These are phyloP conservation scores for Vitis hybrid DNA, from an alignment of 177 flowering plant species.

Conservation along the genomic window DNA sequence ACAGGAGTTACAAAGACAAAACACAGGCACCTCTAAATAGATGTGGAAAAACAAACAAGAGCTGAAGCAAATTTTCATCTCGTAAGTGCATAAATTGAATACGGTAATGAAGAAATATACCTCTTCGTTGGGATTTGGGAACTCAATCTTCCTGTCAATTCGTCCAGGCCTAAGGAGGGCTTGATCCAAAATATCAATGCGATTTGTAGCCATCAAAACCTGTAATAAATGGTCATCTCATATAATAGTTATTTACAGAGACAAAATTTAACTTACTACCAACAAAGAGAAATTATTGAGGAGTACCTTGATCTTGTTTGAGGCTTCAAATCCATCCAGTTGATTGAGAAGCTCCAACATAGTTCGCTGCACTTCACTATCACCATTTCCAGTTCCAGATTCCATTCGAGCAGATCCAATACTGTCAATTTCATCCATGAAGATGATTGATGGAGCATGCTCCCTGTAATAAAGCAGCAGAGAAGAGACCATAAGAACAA, in stretches of 20 bases:
- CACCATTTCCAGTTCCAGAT: conserved; percentile 98
- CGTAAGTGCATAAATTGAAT: not conserved
- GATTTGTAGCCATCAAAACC: conserved; percentile 98
- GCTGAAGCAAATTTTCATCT: too few species aligned
- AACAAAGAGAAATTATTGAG: too few species aligned
- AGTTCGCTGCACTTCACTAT: conserved; percentile 96
- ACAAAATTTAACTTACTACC: too few species aligned
- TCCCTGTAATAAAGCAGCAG: conserved; percentile 48
- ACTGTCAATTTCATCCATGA: conserved; percentile 99
- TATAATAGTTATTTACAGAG: too few species aligned
- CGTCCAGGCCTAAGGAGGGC: conserved; percentile 99
- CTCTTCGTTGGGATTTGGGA: conserved; percentile 97
- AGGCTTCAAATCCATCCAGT: conserved; percentile 97
- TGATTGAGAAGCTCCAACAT: conserved; percentile 99
- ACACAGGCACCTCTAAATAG: too few species aligned
- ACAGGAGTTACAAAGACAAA: too few species aligned
- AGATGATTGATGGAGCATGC: conserved; percentile 96
- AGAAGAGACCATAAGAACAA: not conserved
- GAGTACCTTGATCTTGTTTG: conserved; percentile 88
- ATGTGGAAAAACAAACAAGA: not conserved
- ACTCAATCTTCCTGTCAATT: conserved; percentile 94
- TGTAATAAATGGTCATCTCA: conserved; percentile 15
- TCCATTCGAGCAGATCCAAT: conserved; percentile 99
- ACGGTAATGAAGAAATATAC: conserved; percentile 27
- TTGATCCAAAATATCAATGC: conserved; percentile 94